phyloP scores from a whole-genome alignment of 805 yeast genomes.

The Zygoascus tannicola region DNA sequence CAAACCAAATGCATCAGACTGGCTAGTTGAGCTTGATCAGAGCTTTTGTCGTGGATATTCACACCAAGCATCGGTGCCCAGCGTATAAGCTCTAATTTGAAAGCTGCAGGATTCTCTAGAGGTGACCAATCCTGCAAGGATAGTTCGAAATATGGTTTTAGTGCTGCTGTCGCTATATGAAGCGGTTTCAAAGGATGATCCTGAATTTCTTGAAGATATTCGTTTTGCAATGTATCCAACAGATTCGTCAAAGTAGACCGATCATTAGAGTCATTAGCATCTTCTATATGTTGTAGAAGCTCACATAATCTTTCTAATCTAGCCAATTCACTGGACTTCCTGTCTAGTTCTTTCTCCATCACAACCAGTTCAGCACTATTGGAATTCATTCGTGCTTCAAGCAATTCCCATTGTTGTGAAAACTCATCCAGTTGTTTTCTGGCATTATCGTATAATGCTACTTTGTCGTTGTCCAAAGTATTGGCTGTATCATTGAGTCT shows the following conservation, averaged over 20 bases:
- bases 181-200: constrained; percentile 18
- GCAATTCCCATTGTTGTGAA: constrained; percentile 21
- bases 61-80: constrained; percentile 22
- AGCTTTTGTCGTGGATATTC: constrained; percentile 6
- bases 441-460: constrained; percentile 8
- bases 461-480: constrained; percentile 6
- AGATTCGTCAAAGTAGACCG: constrained; percentile 13
- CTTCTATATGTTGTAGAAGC: constrained; percentile 11
- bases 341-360: constrained; percentile 9
- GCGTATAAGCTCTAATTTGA: constrained; percentile 25
- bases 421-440: constrained; percentile 19
- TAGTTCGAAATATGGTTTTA: constrained; percentile 12
- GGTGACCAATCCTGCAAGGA: constrained; percentile 34
- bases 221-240: constrained; percentile 19
- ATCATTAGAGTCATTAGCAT: constrained; percentile 23
- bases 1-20: constrained; percentile 30
- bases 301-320: constrained; percentile 32
- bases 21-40: constrained; percentile 22
- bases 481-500: constrained; percentile 1
- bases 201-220: constrained; percentile 14
- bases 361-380: constrained; percentile 13
- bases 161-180: constrained; percentile 17
- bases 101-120: constrained; percentile 23
- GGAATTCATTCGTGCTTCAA: constrained; percentile 20
- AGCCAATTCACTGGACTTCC: constrained; percentile 20